Evolutionary conservation across 1,284 basidiomycete genomes (phyloP), one percentile per base, ranked within the genome.

Genomic region (Athelia psychrophila): DNA sequence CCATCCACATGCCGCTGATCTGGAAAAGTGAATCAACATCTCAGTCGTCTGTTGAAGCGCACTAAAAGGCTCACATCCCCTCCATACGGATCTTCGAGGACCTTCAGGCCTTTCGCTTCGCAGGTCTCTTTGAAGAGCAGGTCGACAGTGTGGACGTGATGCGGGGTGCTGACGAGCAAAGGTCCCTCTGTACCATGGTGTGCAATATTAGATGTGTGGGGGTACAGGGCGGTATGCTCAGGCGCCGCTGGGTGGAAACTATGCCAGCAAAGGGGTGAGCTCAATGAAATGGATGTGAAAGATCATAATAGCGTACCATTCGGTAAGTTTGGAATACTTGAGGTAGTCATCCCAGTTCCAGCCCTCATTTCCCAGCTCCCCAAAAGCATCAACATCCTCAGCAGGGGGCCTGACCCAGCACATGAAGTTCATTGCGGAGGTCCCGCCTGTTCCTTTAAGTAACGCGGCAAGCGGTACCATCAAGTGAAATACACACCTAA

Each of bases 301-400:
- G 8, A n/a, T 5, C 38, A n/a, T 6, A n/a, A 24, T 23, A 46
- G 9, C 22, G 8, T 46, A 46, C 44, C 16, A 23, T 27, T 46
- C 44, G 16, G 44, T 46, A 10, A 24, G 19, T 18, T 46, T 23
- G 15, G 44, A 10, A 27, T 46, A 46, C 10, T 6, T n/a, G 5
- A 23, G 20, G 23, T 23, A 46, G 24, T 46, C 24, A 4, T 23
- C 24, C 44, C 44, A 46, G 20, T 22, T 46, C 44, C 44, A 10
- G 33, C 52, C 60, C 3, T 55, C 53, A 48, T 69, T 72, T 9
- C 70, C 69, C 3, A 72, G 58, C n/a, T 56, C 54, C 53, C 64
- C 65, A 44, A 64, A 61, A 15, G 68, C 63, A 47, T 72, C 62
- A 47, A 72, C 60, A 30, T 70, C 67, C 16, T 62, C 55, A 5